phyloP scores from a whole-genome alignment of 108 stramenopile genomes.

The Cafeteria roenbergensis region DNA sequence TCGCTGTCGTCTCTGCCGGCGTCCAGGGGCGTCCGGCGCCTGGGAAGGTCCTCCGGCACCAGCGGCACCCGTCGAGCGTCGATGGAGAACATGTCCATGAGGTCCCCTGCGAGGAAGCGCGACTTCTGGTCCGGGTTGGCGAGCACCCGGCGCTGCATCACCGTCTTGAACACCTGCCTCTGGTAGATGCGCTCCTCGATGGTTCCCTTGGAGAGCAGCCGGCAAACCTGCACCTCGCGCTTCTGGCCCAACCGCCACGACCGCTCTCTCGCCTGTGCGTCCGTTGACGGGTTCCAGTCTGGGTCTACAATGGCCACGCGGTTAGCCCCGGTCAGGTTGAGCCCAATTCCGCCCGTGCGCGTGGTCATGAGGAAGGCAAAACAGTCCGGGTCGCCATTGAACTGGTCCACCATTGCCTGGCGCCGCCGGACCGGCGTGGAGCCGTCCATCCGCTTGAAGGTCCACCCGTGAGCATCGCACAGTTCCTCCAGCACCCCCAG shows the following conservation, averaged over 20 bases:
- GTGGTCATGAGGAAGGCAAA: constrained; percentile 88
- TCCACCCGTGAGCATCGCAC: constrained; percentile 51
- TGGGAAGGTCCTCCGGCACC: no score
- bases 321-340: constrained; percentile 50
- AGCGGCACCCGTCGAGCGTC: no score
- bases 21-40: no score
- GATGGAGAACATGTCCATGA: no score
- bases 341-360: constrained; percentile 84
- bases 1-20: no score
- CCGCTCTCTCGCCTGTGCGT: constrained; percentile 73
- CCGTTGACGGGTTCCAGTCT: constrained; percentile 91
- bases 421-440: constrained; percentile 71
- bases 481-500: constrained; percentile 74
- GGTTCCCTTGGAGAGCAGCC: constrained; percentile 63
- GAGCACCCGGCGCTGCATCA: background rate
- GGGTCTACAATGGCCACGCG: constrained; percentile 62
- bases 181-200: constrained; percentile 95
- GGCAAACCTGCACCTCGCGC: constrained; percentile 57
- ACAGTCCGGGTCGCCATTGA: constrained; percentile 62
- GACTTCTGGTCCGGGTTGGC: no score
- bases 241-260: constrained; percentile 78
- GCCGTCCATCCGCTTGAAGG: constrained; percentile 77
- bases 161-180: constrained; percentile 82
- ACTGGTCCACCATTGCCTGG: constrained; percentile 69
- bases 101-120: no score